Evolutionary conservation across 164 flowering plant genomes (phyloP).

Genomic region (Nelumbo lutea): DNA sequence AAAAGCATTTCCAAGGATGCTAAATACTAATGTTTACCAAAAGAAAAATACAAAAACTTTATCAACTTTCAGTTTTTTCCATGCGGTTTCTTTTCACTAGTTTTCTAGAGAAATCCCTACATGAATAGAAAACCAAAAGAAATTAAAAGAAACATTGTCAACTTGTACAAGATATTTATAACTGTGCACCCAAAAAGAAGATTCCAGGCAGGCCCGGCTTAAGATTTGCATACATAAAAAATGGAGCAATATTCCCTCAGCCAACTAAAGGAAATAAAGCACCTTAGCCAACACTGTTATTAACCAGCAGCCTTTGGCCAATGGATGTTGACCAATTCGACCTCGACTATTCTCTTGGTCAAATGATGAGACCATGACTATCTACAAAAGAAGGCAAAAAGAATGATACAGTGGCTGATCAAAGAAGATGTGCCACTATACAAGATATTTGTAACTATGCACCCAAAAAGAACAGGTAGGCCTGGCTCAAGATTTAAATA

Average conservation of each 20-base stretch:
- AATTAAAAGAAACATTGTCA: too few species aligned
- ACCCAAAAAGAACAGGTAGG: neutral
- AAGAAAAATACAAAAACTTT: too few species aligned
- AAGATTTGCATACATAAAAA: neutral
- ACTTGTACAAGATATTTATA: neutral
- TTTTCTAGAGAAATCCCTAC: neutral
- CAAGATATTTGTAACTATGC: neutral
- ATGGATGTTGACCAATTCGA: neutral
- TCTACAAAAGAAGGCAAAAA: neutral
- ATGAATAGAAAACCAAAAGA: neutral
- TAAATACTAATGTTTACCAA: too few species aligned
- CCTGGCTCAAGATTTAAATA: neutral
- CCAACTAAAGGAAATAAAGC: neutral
- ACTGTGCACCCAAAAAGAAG: neutral
- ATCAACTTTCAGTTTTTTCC: neutral
- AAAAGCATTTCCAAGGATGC: too few species aligned
- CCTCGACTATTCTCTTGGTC: neutral
- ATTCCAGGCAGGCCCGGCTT: neutral
- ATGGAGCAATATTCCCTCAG: neutral
- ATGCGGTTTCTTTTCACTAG: neutral
- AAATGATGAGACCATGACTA: neutral
- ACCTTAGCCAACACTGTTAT: neutral
- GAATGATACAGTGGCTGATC: conserved; percentile 96
- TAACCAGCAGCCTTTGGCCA: neutral
- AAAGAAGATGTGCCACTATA: conserved; percentile 27